phyloP scores from a whole-genome alignment of 2,329 filamentous ascomycete species.

The Fusarium begoniae region DNA sequence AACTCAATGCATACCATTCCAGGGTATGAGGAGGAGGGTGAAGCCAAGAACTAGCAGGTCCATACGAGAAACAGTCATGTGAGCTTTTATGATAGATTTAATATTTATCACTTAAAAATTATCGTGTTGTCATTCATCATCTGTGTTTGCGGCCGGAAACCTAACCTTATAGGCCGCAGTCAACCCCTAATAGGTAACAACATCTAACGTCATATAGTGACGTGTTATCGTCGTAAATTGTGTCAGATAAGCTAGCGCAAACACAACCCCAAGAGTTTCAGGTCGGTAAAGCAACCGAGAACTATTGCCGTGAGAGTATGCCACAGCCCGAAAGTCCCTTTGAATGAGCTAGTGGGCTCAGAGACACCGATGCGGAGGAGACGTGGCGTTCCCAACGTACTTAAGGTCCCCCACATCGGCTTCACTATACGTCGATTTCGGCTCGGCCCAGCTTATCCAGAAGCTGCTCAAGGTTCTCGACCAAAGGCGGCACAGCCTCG shows the following conservation, averaged over 20 bases:
- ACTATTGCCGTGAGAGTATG: no score
- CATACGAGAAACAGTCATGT: not conserved
- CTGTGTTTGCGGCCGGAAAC: no score
- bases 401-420: not conserved
- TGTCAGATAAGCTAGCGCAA: not conserved
- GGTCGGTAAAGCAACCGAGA: accelerated
- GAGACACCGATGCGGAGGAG: not conserved
- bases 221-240: not conserved
- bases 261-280: no score
- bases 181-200: no score
- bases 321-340: not conserved
- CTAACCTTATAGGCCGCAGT: no score
- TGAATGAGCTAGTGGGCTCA: not conserved
- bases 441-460: not conserved
- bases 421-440: not conserved
- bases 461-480: not conserved
- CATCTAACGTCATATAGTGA: accelerated
- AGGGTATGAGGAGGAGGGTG: not conserved
- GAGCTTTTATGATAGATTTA: accelerated
- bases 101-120: accelerated
- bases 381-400: not conserved
- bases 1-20: not conserved
- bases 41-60: accelerated
- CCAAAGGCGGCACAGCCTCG: not conserved
- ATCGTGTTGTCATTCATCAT: no score